These are phyloP conservation scores for Deinandra increscens DNA, from an alignment of 129 eudicot species.

Conservation along the genomic window DNA sequence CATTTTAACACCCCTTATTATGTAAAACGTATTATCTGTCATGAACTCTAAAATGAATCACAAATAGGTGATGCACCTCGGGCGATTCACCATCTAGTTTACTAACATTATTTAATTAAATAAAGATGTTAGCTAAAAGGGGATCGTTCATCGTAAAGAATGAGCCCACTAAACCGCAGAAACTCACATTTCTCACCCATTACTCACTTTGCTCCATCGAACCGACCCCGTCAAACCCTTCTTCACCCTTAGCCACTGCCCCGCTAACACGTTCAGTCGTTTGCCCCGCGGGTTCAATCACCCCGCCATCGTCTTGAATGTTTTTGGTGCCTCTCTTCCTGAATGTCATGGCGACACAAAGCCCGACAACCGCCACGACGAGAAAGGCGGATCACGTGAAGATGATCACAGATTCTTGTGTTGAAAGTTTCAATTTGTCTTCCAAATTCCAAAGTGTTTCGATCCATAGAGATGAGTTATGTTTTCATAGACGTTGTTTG, in stretches of 20 bases:
- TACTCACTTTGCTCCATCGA: conserved; percentile 62
- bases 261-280: conserved; percentile 9
- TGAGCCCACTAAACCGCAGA: conserved; percentile 87
- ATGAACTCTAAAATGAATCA: too few relatives aligned
- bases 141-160: conserved; percentile 69
- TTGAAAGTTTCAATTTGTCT: conserved; percentile 65
- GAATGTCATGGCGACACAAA: conserved; percentile 35
- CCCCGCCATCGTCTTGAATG: conserved; percentile 25
- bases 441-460: conserved; percentile 66
- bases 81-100: too few relatives aligned
- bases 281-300: conserved; percentile 19
- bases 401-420: conserved; percentile 43
- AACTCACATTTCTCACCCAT: conserved; percentile 92
- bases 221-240: conserved; percentile 47
- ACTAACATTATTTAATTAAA: too few relatives aligned
- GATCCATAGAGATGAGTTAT: conserved; percentile 39
- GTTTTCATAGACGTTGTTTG: conserved; percentile 12
- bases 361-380: conserved; percentile 35
- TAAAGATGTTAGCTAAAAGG: too few relatives aligned
- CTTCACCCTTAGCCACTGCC: conserved; percentile 35
- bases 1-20: too few relatives aligned
- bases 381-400: conserved; percentile 43
- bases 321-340: conserved; percentile 30
- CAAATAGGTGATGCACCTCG: too few relatives aligned
- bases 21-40: too few relatives aligned